phyloP scores from a whole-genome alignment of 2,329 filamentous ascomycete species.

The Trichophyton mentagrophytes region DNA sequence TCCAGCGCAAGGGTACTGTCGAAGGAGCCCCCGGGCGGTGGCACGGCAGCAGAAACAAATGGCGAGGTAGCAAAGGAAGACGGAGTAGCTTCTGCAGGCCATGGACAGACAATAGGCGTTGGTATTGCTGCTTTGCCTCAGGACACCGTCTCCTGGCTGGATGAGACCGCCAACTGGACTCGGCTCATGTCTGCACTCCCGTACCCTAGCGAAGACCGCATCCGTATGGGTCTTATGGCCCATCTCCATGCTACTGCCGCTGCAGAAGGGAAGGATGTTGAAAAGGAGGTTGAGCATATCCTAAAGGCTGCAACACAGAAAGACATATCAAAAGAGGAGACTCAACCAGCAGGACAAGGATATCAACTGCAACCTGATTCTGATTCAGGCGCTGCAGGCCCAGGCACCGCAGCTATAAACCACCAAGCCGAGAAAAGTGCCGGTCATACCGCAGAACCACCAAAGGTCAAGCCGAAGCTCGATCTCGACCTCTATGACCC shows the following conservation, averaged over 20 bases:
- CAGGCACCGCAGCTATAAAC: neutral
- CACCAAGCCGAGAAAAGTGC: constrained; percentile 15
- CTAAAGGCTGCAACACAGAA: constrained; percentile 41
- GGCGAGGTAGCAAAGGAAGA: neutral
- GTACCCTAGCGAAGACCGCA: constrained; percentile 34
- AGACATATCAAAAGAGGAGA: neutral
- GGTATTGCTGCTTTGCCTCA: constrained; percentile 29
- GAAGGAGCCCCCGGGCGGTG: neutral
- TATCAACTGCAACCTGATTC: neutral
- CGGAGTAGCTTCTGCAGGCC: neutral
- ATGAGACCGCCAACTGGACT: constrained; percentile 29
- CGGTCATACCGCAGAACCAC: constrained; percentile 12
- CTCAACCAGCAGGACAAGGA: neutral
- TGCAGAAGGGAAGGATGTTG: constrained; percentile 48
- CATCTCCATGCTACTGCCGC: constrained; percentile 32
- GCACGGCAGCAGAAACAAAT: constrained; percentile 3
- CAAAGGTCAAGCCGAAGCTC: constrained; percentile 28
- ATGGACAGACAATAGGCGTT: constrained; percentile 9
- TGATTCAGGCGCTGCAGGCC: neutral
- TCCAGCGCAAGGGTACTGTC: constrained; percentile 14
- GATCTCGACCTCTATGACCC: constrained; percentile 36
- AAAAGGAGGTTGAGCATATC: constrained; percentile 33
- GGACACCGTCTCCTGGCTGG: constrained; percentile 30
- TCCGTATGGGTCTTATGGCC: constrained; percentile 35
- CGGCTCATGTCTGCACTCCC: constrained; percentile 31